phyloP scores from a whole-genome alignment of 2,329 filamentous ascomycete species.

The Nothophaeocryptopus gaeumannii region DNA sequence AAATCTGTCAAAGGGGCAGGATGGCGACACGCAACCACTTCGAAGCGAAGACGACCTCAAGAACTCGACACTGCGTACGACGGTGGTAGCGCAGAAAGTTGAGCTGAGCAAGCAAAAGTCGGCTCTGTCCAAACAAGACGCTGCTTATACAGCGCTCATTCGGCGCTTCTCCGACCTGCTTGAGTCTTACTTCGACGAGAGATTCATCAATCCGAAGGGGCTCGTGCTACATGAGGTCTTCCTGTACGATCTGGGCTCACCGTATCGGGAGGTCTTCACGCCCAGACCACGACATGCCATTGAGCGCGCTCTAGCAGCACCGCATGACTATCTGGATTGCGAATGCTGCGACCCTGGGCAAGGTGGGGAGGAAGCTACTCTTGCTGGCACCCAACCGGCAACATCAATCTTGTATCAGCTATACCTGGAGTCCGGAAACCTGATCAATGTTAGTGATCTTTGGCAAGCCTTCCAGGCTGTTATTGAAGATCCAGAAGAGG shows the following conservation, averaged over 20 bases:
- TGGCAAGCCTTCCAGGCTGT: constrained; percentile 73
- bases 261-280: constrained; percentile 70
- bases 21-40: constrained; percentile 42
- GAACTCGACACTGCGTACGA: constrained; percentile 68
- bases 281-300: constrained; percentile 68
- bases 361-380: constrained; percentile 44
- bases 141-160: constrained; percentile 65
- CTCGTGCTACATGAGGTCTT: constrained; percentile 69
- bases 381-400: constrained; percentile 63
- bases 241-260: constrained; percentile 69
- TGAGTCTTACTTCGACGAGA: constrained; percentile 45
- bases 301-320: constrained; percentile 67
- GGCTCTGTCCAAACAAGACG: constrained; percentile 67
- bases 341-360: constrained; percentile 57
- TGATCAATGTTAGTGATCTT: constrained; percentile 77
- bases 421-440: constrained; percentile 70
- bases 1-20: constrained; percentile 22
- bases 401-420: constrained; percentile 75
- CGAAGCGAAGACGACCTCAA: constrained; percentile 74
- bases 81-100: constrained; percentile 76
- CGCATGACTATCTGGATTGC: constrained; percentile 75
- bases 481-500: constrained; percentile 46
- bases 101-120: constrained; percentile 74
- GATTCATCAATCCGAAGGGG: constrained; percentile 49
- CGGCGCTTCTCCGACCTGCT: constrained; percentile 55